These are phyloP conservation scores for Jatropha podagrica DNA, from an alignment of 441 rosid genomes.

Conservation along the genomic window DNA sequence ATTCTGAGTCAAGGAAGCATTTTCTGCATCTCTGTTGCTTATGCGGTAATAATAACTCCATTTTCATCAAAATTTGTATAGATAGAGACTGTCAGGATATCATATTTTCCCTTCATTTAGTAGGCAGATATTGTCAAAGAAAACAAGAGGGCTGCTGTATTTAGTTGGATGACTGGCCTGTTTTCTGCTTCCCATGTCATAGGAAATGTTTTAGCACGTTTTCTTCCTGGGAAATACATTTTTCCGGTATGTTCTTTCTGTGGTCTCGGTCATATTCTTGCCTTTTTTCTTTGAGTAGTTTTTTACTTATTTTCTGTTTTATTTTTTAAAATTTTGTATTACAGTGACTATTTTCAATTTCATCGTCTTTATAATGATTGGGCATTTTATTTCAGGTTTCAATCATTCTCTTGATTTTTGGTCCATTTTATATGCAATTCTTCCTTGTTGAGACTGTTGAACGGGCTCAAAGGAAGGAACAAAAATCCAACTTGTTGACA, in stretches of 20 bases:
- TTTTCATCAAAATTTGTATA: not conserved
- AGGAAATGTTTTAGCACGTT: conserved; percentile 50
- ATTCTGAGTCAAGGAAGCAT: conserved; percentile 66
- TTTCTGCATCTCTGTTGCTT: conserved; percentile 58
- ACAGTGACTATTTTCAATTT: not conserved
- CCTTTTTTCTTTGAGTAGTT: not conserved
- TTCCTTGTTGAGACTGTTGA: conserved; percentile 44
- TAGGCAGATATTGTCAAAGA: conserved; percentile 50
- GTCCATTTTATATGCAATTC: conserved; percentile 49
- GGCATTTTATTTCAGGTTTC: conserved; percentile 39
- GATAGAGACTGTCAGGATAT: not conserved
- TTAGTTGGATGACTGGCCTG: conserved; percentile 61
- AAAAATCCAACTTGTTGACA: conserved; percentile 26
- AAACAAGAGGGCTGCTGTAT: conserved; percentile 45
- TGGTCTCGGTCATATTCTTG: not conserved
- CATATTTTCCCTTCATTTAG: conserved; percentile 19
- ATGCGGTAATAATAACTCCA: conserved; percentile 42
- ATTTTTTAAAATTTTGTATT: not conserved
- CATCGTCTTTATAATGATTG: not conserved
- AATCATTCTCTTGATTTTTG: conserved; percentile 38
- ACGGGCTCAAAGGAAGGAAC: conserved; percentile 30
- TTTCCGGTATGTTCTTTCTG: conserved; percentile 36
- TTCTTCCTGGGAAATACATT: conserved; percentile 49
- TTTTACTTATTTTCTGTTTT: not conserved
- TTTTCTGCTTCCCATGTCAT: conserved; percentile 52